Evolutionary conservation across 169 alveolate genomes (phyloP).

Genomic region (Plasmodium adleri): DNA sequence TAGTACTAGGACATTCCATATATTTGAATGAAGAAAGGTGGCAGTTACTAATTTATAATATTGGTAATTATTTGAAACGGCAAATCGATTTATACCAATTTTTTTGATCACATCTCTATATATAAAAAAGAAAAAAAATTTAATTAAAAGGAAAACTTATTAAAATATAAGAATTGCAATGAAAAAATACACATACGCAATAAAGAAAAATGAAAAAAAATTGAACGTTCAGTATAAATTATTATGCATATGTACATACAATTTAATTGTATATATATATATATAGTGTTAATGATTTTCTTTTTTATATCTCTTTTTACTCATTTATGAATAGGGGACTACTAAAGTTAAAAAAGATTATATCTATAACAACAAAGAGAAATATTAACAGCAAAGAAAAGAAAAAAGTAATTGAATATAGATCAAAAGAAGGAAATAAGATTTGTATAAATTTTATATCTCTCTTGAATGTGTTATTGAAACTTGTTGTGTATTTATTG

Average conservation of each 20-base stretch:
- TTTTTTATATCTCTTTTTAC: slow-evolving; percentile 9
- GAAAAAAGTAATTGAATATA: slow-evolving; percentile 8
- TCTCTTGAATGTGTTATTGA: slow-evolving; percentile 51
- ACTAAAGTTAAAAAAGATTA: slow-evolving; percentile 1
- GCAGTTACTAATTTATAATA: slow-evolving; percentile 37
- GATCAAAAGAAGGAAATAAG: slow-evolving; percentile 34
- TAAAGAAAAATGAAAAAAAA: neutral
- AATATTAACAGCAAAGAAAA: slow-evolving; percentile 19
- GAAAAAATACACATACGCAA: no score
- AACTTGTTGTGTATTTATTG: slow-evolving; percentile 25
- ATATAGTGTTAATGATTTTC: neutral
- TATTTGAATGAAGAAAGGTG: slow-evolving; percentile 29
- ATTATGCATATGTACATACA: neutral
- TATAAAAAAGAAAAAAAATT: neutral
- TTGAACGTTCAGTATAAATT: no score
- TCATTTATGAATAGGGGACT: slow-evolving; percentile 41
- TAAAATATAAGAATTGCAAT: no score
- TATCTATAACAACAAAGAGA: slow-evolving; percentile 4
- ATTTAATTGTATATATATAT: neutral
- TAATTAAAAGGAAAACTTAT: no score
- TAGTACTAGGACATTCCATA: slow-evolving; percentile 44
- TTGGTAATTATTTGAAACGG: slow-evolving; percentile 26
- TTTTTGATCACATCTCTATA: slow-evolving; percentile 22
- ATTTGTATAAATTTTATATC: slow-evolving; percentile 49
- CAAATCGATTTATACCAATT: slow-evolving; percentile 18